Base-by-base conservation (phyloP, 2,329 filamentous ascomycete genomes). In the Colletotrichum liriopes region DNA sequence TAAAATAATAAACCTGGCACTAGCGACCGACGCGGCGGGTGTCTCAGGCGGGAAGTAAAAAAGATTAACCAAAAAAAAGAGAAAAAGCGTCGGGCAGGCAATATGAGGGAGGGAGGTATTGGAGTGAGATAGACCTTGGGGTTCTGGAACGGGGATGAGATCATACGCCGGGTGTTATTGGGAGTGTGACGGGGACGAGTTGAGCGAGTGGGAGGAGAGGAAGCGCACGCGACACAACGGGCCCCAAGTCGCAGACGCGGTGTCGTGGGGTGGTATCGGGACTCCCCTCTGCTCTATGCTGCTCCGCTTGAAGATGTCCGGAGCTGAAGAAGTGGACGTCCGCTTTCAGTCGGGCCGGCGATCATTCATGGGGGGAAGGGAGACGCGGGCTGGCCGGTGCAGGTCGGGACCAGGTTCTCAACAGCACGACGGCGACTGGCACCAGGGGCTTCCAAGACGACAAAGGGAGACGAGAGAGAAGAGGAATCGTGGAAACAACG, bases 21-120 rank as follows among this genome's bases (percentile, higher is more conserved):
- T 55, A 55, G n/a, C 26, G 32, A 56, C 68, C 64, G 58, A 71
- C 39, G 65, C 65, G 64, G 68, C 41, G 37, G 41, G 29, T 71
- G 68, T 71, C 68, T 71, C 68, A 68, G 68, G 37, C 64, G 64
- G 68, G 68, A 68, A 71, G 43, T 37, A 67, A 56, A 71, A 29
- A 49, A 65, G 6, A 51, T 16, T 29, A 43, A 60, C n/a, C 60
- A 59, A 58, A 52, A 35, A 20, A 20, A 18, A 14, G 18, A 2
- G 16, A 59, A 26, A 7, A n/a, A 55, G 32, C 7, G 11, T 55
- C 12, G 29, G 20, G 32, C 5, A 2, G 32, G 32, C 3, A 26
- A 37, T 35, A 37, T 20, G 35, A 55, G 52, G 26, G 49, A 52
- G 49, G 49, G 47, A 18, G 49, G 49, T 35, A 49, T 49, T n/a